Evolutionary conservation across 768 basidiomycete species (phyloP), one percentile per base, ranked within the genome.

Genomic region (Dioszegia aurantiaca): DNA sequence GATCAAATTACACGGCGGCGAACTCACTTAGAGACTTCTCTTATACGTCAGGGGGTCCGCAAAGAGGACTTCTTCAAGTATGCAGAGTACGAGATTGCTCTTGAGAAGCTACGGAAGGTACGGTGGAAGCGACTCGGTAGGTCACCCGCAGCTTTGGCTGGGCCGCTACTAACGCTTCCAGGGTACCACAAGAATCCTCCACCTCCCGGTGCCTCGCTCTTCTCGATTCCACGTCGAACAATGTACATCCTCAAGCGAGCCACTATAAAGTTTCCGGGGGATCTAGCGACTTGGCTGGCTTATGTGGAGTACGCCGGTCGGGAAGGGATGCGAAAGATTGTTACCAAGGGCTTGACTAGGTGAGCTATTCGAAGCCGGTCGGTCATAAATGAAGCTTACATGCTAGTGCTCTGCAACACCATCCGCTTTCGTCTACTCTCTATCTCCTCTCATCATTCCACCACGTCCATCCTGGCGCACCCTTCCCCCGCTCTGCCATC

Each of bases 181-280:
- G 73, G 64, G 21, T 70, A 70, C 51, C 62, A 72, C 49, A 49
- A 65, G 27, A 72, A 72, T 51, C 68, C 77, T 14, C 79, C 78
- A 0, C 81, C 84, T 19, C 80, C 85, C 3, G 86, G 87, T 14
- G 79, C 90, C 55, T 91, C 89, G 8, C 87, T 89, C 76, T 90
- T 87, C 66, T 87, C 90, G 3, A 83, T 95, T 53, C 87, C 89
- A 27, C 83, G 87, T 60, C 78, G 91, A 65, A 87, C 90, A 69
- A 86, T 90, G 73, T 86, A 89, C 61, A 90, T 94, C 57, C 90
- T 94, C 65, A 90, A 94, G 75, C 84, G 92, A 19, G 92, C 89
- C 1, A 80, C 92, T 21, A 86, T 83, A 72, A 88, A 86, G 69
- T 95, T 97, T 83, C 90, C 89, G 67, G 82, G 82, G 10, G 92